Evolutionary conservation across 345 rosid genomes (phyloP).

Genomic region (Linum trigynum): DNA sequence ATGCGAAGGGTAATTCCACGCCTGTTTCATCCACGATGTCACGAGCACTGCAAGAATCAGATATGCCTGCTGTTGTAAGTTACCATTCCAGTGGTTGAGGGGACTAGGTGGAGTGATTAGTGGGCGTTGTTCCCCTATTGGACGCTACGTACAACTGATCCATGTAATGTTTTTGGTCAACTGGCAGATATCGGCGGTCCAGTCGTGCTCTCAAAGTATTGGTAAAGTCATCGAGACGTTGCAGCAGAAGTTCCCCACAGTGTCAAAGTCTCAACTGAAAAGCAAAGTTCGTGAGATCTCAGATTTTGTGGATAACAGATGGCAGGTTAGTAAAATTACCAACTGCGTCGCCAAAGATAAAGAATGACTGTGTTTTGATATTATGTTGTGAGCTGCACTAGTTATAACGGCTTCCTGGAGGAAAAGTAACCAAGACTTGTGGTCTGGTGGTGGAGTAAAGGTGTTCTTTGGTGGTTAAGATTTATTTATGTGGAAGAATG

Average conservation of each 20-base stretch:
- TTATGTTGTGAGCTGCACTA: neutral
- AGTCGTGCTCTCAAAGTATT: slow-evolving; percentile 57
- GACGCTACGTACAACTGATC: neutral
- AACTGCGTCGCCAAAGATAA: neutral
- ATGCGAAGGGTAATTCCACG: slow-evolving; percentile 24
- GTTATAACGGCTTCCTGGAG: neutral
- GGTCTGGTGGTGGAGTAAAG: neutral
- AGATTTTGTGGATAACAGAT: slow-evolving; percentile 59
- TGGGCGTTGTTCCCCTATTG: neutral
- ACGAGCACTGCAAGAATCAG: slow-evolving; percentile 35
- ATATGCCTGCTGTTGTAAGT: slow-evolving; percentile 53
- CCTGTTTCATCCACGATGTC: slow-evolving; percentile 25
- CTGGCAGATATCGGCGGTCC: slow-evolving; percentile 65
- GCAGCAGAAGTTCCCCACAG: slow-evolving; percentile 64
- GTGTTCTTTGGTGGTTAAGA: neutral
- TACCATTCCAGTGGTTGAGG: neutral
- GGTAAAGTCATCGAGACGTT: slow-evolving; percentile 54
- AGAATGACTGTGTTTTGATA: neutral
- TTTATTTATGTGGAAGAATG: too few species aligned
- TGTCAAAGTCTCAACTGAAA: slow-evolving; percentile 55
- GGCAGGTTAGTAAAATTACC: slow-evolving; percentile 62
- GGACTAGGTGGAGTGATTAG: neutral
- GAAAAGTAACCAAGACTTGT: neutral
- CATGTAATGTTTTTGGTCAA: slow-evolving; percentile 8
- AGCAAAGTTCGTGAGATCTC: slow-evolving; percentile 81